Conservation (phyloP, 495 filamentous ascomycete genomes). For the Gamarada debralockiae region DNA sequence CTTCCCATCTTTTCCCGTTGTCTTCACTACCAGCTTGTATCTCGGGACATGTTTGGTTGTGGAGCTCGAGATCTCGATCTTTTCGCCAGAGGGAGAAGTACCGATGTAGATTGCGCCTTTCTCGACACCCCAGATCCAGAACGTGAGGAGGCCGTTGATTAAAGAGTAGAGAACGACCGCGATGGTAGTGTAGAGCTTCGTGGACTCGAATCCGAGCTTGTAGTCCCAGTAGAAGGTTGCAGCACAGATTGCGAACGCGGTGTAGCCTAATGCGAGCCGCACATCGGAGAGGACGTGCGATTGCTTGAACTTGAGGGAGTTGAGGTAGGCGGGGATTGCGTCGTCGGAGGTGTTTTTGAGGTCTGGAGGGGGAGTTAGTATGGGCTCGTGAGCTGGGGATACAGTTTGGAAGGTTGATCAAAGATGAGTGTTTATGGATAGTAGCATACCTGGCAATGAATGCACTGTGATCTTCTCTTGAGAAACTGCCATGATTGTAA, state of each 20-base stretch:
- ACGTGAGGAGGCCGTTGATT: constrained; percentile 74
- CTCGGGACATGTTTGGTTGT: constrained; percentile 72
- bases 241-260: constrained; percentile 72
- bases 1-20: constrained; percentile 23
- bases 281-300: constrained; percentile 77
- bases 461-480: constrained; percentile 61
- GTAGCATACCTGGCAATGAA: constrained; percentile 57
- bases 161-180: constrained; percentile 77
- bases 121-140: constrained; percentile 86
- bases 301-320: constrained; percentile 74
- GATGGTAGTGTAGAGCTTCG: constrained; percentile 67
- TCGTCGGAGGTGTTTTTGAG: constrained; percentile 97
- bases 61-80: constrained; percentile 59
- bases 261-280: constrained; percentile 78
- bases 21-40: constrained; percentile 54
- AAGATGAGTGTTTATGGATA: neutral
- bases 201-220: constrained; percentile 80
- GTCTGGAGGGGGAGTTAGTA: constrained; percentile 47
- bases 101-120: constrained; percentile 77
- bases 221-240: constrained; percentile 89
- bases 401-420: neutral
- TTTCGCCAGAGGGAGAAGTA: constrained; percentile 36
- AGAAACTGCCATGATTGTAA: constrained; percentile 37
- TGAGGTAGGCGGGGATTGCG: constrained; percentile 87
- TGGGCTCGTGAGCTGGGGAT: constrained; percentile 15